Evolutionary conservation across 768 basidiomycete genomes (phyloP).

Genomic region (Phylloporus sp.): DNA sequence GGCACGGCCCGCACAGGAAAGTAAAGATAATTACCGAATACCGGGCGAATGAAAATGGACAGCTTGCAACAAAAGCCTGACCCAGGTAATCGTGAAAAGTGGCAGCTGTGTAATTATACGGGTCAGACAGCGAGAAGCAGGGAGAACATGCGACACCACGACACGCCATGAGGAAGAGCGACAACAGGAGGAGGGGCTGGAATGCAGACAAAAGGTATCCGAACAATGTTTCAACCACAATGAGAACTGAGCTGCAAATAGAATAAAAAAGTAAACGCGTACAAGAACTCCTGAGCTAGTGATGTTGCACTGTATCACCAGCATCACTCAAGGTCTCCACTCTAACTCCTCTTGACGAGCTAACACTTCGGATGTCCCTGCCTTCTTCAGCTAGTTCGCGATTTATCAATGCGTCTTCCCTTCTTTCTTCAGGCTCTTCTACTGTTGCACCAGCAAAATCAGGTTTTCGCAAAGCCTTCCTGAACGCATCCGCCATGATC

Average conservation of each 20-base stretch:
- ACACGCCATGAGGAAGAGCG: slow-evolving; percentile 26
- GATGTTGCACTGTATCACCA: slow-evolving; percentile 47
- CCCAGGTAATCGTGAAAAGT: slow-evolving; percentile 22
- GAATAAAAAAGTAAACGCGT: slow-evolving; percentile 33
- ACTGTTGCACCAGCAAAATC: slow-evolving; percentile 71
- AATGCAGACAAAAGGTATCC: slow-evolving; percentile 33
- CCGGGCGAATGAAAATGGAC: slow-evolving; percentile 22
- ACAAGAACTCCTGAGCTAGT: slow-evolving; percentile 36
- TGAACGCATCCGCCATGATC: slow-evolving; percentile 90
- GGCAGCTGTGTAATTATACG: slow-evolving; percentile 25
- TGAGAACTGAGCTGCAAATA: slow-evolving; percentile 35
- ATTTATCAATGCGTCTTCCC: slow-evolving; percentile 45
- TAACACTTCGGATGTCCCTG: slow-evolving; percentile 81
- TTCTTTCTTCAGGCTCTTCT: slow-evolving; percentile 53
- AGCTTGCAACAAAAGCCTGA: slow-evolving; percentile 24
- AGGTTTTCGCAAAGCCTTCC: slow-evolving; percentile 83
- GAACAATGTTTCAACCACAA: slow-evolving; percentile 30
- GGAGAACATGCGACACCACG: slow-evolving; percentile 24
- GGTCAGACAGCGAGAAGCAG: slow-evolving; percentile 33
- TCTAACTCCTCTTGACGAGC: slow-evolving; percentile 72
- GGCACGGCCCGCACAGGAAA: slow-evolving; percentile 20
- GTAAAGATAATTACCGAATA: slow-evolving; percentile 30
- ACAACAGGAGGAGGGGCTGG: slow-evolving; percentile 28
- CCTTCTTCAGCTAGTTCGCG: slow-evolving; percentile 86
- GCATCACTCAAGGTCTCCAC: slow-evolving; percentile 67